Percentiles rank a stretch among this genome's conserved stretches.
phyloP scores from a whole-genome alignment of 371 early-diverging fungal species.

The Lichtheimia hyalospora region DNA sequence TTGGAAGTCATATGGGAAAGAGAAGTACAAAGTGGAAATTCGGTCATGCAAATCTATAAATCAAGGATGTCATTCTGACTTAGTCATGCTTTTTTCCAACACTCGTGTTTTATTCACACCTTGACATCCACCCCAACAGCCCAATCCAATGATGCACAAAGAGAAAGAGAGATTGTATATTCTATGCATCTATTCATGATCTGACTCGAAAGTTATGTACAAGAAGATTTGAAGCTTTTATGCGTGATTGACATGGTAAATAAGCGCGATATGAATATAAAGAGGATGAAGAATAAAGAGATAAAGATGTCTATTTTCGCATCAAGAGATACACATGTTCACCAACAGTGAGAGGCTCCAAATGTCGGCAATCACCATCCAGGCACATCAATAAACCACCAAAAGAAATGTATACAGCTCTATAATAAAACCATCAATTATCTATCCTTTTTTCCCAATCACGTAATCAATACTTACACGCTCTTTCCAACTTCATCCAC shows the following conservation, averaged over 20 bases:
- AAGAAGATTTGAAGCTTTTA: no score
- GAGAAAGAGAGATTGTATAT: no score
- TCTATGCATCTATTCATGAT: no score
- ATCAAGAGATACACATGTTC: slow-evolving; percentile 88
- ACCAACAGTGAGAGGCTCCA: slow-evolving; percentile 82
- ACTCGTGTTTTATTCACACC: no score
- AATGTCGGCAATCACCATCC: slow-evolving; percentile 83
- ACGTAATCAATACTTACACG: slow-evolving; percentile 62
- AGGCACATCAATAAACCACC: slow-evolving; percentile 93
- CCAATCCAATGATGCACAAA: no score
- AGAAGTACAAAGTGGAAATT: not conserved
- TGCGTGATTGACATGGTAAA: no score
- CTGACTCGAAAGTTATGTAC: no score
- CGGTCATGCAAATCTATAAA: no score
- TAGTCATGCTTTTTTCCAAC: no score
- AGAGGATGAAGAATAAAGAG: not conserved
- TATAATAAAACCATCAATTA: slow-evolving; percentile 15
- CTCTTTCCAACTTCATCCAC: slow-evolving; percentile 43
- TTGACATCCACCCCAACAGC: no score
- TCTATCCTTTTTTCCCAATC: no score
- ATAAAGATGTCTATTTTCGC: slow-evolving; percentile 60
- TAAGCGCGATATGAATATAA: not conserved
- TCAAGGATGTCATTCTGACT: no score
- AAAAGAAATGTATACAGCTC: slow-evolving; percentile 86
- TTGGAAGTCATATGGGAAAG: slow-evolving; percentile 13